Conservation (phyloP, 441 rosid genomes). For the Arabidopsis hybrid region DNA sequence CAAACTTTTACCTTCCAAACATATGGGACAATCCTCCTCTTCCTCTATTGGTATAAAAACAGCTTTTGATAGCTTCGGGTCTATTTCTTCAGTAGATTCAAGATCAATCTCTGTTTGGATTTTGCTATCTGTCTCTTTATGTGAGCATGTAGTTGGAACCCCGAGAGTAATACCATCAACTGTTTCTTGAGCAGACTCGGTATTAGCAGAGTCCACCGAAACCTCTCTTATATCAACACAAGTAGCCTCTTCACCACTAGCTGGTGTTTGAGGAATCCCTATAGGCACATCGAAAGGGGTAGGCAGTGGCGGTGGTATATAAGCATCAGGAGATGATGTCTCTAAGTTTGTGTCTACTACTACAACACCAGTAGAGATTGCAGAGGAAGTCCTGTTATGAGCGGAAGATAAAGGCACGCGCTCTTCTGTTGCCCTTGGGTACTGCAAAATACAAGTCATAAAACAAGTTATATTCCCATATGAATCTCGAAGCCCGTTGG, state of each 20-base stretch:
- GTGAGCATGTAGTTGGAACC: slow-evolving; percentile 54
- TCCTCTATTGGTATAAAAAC: slow-evolving; percentile 58
- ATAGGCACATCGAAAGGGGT: slow-evolving; percentile 65
- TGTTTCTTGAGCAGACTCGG: slow-evolving; percentile 60
- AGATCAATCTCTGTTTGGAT: slow-evolving; percentile 52
- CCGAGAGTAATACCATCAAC: slow-evolving; percentile 52
- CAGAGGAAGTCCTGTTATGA: slow-evolving; percentile 54
- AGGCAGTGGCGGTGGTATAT: slow-evolving; percentile 79
- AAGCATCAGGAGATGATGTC: slow-evolving; percentile 78
- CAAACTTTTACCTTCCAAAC: slow-evolving; percentile 78
- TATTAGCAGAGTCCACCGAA: slow-evolving; percentile 47
- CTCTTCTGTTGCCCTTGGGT: slow-evolving; percentile 75
- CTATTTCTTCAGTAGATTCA: slow-evolving; percentile 59
- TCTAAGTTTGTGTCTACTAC: slow-evolving; percentile 89
- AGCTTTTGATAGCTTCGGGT: slow-evolving; percentile 61
- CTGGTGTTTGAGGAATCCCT: slow-evolving; percentile 59
- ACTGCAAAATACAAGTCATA: slow-evolving; percentile 56
- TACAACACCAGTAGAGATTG: slow-evolving; percentile 65
- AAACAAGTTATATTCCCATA: background rate
- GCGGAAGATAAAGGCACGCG: slow-evolving; percentile 70
- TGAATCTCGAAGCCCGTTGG: background rate
- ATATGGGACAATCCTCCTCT: slow-evolving; percentile 88
- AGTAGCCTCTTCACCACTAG: slow-evolving; percentile 47
- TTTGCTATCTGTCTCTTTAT: slow-evolving; percentile 62
- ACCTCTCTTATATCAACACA: slow-evolving; percentile 55